Evolutionary conservation across 305 asterid genomes (phyloP).

Genomic region (Fraxinus floribunda): DNA sequence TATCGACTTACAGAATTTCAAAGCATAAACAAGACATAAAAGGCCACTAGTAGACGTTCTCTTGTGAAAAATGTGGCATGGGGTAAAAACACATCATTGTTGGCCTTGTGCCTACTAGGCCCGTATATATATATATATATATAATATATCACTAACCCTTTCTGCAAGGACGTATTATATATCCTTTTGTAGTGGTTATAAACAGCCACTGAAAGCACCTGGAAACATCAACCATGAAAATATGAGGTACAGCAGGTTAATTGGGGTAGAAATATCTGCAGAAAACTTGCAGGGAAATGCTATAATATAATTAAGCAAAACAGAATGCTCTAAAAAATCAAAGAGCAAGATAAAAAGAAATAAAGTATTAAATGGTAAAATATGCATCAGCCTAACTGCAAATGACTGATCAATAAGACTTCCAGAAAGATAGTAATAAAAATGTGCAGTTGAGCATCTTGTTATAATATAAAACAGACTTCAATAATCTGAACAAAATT

Average conservation of each 20-base stretch:
- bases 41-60: constrained; percentile 1
- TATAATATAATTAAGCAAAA: background rate
- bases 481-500: background rate
- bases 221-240: constrained; percentile 29
- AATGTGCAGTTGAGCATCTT: background rate
- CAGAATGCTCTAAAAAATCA: constrained; percentile 16
- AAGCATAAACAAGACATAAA: background rate
- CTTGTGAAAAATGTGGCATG: background rate
- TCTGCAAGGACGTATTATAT: constrained; percentile 57
- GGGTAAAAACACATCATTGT: constrained; percentile 4
- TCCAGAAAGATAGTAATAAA: background rate
- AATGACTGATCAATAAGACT: background rate
- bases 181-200: constrained; percentile 94
- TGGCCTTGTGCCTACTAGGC: constrained; percentile 4
- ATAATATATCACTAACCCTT: constrained; percentile 56
- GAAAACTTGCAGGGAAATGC: constrained; percentile 12
- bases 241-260: constrained; percentile 9
- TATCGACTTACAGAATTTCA: constrained; percentile 23
- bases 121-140: background rate
- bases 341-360: background rate
- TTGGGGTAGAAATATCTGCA: constrained; percentile 1
- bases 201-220: constrained; percentile 95
- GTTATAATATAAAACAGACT: background rate
- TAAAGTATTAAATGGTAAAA: background rate
- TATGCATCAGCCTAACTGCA: constrained; percentile 1